Base-by-base conservation (phyloP, 805 yeast species). In the Groenewaldozyma salmanticensis region DNA sequence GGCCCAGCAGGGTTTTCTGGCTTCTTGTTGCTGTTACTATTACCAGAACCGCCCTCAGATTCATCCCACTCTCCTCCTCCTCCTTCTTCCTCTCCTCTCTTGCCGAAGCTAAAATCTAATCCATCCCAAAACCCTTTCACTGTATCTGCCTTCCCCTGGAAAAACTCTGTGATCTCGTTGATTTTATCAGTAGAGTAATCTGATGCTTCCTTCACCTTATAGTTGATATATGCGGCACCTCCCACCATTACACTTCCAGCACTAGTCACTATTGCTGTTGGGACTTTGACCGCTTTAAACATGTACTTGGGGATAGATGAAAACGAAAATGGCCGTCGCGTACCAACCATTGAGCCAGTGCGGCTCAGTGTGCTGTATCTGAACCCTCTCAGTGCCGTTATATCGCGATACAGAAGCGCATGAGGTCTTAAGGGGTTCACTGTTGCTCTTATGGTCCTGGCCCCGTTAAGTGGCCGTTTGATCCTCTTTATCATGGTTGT, bases 241-340 rank as follows among this genome's bases (percentile, higher is more conserved):
- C 96, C 97, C 2, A 94, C 96, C 27, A 87, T 61, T 0, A 95
- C 87, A 5, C 94, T 88, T 1, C 96, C 97, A 9, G 13, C 29
- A 9, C 11, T 24, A 13, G 11, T 24, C 0, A 87, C 65, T 47
- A 90, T 66, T 0, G 87, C 90, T 1, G 86, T 90, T 0, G 96
- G 96, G 1, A 50, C 52, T 2, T 51, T 37, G 35, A 45, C 44
- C 27, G 47, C 42, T 39, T 48, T 52, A 20, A 40, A 52, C 27
- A 46, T 21, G 19, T 48, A 16, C 45, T 47, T 47, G 35, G 54
- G 53, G 17, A 49, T 43, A 9, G 46, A n/a, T 20, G 15, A 35
- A 15, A 15, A 15, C 33, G 19, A n/a, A 7, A 32, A 9, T 17
- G 16, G 35, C 35, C 16, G 35, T 19, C 39, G 39, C n/a, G n/a